Evolutionary conservation across 1,284 basidiomycete species (phyloP).

Genomic region (Phellinidium pouzarii): DNA sequence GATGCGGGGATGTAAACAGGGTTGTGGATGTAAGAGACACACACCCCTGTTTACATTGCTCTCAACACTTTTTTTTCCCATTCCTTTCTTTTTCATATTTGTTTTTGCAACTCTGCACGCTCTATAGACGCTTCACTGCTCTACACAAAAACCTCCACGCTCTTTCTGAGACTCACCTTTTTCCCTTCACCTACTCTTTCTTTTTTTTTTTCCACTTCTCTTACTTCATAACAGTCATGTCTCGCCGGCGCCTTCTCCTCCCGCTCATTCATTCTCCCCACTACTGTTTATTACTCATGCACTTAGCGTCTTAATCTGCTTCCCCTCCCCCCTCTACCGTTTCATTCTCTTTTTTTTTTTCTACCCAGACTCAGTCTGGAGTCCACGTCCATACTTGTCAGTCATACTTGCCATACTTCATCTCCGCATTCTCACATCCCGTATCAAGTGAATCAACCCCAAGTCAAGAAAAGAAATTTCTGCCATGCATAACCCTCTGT

Average conservation of each 20-base stretch:
- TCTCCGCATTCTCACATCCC: background rate
- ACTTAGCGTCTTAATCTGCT: background rate
- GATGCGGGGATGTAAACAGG: too few species aligned
- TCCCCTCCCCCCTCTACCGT: background rate
- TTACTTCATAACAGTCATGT: background rate
- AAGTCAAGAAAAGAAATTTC: background rate
- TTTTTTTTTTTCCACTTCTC: background rate
- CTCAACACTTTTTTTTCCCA: background rate
- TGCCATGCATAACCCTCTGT: background rate
- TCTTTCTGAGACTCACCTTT: background rate
- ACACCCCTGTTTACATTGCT: too few species aligned
- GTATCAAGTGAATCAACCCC: background rate
- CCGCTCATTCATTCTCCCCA: background rate
- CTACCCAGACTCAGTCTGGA: background rate
- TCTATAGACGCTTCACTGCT: background rate
- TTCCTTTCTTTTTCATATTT: background rate
- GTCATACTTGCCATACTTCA: background rate
- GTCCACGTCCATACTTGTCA: too few species aligned
- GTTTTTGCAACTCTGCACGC: background rate
- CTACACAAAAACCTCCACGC: background rate
- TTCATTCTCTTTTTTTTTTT: background rate
- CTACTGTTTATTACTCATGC: background rate
- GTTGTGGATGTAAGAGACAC: too few species aligned
- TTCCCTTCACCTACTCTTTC: background rate
- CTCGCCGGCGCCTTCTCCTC: background rate